Evolutionary conservation across 192 early-diverging fungal species (phyloP).

Genomic region (Pilobolus umbonatus): DNA sequence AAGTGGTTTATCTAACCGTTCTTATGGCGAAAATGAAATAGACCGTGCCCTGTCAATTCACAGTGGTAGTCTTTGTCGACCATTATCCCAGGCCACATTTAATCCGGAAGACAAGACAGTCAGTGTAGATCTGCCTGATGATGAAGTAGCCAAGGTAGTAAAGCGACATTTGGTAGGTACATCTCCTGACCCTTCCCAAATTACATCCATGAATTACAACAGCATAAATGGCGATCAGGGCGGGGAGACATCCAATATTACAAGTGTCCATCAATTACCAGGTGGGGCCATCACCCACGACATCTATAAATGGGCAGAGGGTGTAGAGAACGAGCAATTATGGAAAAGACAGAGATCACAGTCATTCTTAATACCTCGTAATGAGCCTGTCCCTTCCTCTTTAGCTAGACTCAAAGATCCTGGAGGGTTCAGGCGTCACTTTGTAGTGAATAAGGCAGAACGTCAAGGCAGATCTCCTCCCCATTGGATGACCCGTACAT

Average conservation of each 20-base stretch:
- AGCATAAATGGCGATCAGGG: neutral
- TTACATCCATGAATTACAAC: neutral
- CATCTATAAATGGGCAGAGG: constrained; percentile 88
- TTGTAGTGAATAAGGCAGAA: constrained; percentile 69
- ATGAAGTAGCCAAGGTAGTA: constrained; percentile 31
- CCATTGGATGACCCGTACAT: constrained; percentile 80
- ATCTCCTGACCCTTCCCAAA: constrained; percentile 12
- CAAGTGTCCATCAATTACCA: constrained; percentile 41
- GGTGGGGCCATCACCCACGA: constrained; percentile 81
- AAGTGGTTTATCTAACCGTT: constrained; percentile 5
- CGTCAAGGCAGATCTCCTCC: constrained; percentile 66
- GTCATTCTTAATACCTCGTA: constrained; percentile 50
- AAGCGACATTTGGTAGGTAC: constrained; percentile 29
- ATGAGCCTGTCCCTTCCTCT: constrained; percentile 32
- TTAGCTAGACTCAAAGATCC: constrained; percentile 59
- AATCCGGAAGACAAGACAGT: constrained; percentile 24
- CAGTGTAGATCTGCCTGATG: constrained; percentile 26
- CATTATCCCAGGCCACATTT: constrained; percentile 7
- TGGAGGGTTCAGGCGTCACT: constrained; percentile 87
- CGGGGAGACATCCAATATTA: neutral
- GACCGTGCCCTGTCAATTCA: constrained; percentile 15
- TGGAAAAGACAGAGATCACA: constrained; percentile 39
- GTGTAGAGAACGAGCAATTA: constrained; percentile 48
- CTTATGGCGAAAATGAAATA: constrained; percentile 14
- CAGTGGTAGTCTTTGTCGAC: constrained; percentile 10